A percentile compares a stretch with the other conserved stretches of the same genome.
phyloP scores from a whole-genome alignment of 768 basidiomycete species.

The Dioszegia hungarica region DNA sequence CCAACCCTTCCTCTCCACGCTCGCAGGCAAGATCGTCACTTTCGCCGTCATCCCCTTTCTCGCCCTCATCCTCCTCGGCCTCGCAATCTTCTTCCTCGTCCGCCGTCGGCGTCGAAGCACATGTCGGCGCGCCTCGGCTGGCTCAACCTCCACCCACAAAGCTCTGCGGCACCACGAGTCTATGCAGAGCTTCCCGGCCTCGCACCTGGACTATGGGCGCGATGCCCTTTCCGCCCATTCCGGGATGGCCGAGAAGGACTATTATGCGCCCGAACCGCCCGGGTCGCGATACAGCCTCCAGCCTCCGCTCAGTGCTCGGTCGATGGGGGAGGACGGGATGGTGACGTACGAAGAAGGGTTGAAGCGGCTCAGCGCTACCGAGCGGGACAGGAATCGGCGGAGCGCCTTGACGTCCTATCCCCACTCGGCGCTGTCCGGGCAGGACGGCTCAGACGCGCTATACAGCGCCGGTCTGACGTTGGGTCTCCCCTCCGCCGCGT shows the following conservation, averaged over 20 bases:
- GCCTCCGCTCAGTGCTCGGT: not conserved
- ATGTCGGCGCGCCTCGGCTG: not conserved
- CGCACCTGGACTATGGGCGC: not conserved
- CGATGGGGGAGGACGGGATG: not conserved
- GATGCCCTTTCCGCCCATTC: not conserved
- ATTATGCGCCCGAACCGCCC: not conserved
- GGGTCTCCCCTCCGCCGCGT: not conserved
- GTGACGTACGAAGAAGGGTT: conserved; percentile 1
- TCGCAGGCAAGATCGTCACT: conserved; percentile 29
- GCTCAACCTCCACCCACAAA: not conserved
- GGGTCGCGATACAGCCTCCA: not conserved
- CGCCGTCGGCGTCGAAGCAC: conserved; percentile 12
- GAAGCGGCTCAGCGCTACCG: not conserved
- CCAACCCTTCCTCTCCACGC: conserved; percentile 15
- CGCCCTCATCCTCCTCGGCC: conserved; percentile 8
- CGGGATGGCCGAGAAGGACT: not conserved
- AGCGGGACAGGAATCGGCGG: not conserved
- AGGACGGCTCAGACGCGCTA: not conserved
- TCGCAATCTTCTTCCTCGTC: conserved; percentile 12
- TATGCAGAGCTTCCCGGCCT: conserved; percentile 1
- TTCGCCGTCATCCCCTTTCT: conserved; percentile 18
- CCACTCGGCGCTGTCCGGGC: not conserved
- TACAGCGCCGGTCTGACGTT: not conserved
- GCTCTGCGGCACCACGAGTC: conserved; percentile 1
- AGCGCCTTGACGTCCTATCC: not conserved